Percentiles rank a stretch among this genome's conserved stretches.
These are phyloP conservation scores for Kwoniella shandongensis DNA, from an alignment of 768 basidiomycete genomes.

Conservation along the genomic window DNA sequence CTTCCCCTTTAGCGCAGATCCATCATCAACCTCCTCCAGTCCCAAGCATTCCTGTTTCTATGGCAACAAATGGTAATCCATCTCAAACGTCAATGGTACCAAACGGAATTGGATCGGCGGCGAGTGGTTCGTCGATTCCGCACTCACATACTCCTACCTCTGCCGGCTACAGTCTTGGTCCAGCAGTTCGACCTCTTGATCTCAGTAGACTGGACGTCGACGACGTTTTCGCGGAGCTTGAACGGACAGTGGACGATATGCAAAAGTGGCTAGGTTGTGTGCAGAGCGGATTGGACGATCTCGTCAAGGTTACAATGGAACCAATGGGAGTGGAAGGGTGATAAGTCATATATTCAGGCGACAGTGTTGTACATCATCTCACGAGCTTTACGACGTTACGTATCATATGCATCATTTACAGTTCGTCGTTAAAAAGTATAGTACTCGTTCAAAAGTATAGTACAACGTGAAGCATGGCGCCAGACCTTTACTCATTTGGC, in stretches of 20 bases:
- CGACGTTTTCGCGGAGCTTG: slow-evolving; percentile 68
- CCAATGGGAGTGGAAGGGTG: background rate
- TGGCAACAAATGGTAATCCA: background rate
- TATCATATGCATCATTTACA: background rate
- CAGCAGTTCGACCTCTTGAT: slow-evolving; percentile 65
- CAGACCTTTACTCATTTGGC: background rate
- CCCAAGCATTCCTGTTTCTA: slow-evolving; percentile 1
- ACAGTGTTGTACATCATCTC: too few species aligned
- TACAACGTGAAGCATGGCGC: background rate
- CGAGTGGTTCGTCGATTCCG: too few species aligned
- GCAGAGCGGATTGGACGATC: slow-evolving; percentile 67
- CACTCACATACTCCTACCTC: background rate
- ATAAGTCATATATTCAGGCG: too few species aligned
- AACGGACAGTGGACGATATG: slow-evolving; percentile 71
- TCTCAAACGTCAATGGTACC: background rate
- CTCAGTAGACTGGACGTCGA: slow-evolving; percentile 64
- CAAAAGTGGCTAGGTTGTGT: slow-evolving; percentile 72
- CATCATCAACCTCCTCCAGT: slow-evolving; percentile 7
- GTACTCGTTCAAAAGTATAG: background rate
- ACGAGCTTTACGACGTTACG: too few species aligned
- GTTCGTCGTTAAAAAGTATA: background rate
- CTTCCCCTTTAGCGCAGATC: slow-evolving; percentile 38
- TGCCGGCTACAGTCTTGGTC: slow-evolving; percentile 18
- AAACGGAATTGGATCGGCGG: too few species aligned
- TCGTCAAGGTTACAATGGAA: slow-evolving; percentile 58